Conservation (phyloP, 192 early-diverging fungal genomes). For the Umbelopsis isabellina region DNA sequence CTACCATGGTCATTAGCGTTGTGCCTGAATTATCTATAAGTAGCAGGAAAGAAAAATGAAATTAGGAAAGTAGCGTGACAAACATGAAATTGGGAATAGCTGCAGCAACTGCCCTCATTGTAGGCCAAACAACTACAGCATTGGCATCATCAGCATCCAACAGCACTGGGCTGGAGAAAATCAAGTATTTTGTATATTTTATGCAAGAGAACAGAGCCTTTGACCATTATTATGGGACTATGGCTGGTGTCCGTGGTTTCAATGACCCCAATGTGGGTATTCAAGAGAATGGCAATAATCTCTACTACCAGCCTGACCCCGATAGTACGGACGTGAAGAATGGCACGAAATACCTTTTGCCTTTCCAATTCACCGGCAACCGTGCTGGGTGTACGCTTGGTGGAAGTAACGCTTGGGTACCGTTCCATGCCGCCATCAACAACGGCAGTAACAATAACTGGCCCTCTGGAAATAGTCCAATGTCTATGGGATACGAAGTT, state of each 20-base stretch:
- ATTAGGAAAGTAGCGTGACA: too few relatives aligned
- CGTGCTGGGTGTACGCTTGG: slow-evolving; percentile 31
- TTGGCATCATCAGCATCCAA: not conserved
- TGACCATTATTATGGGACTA: slow-evolving; percentile 32
- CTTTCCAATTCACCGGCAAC: slow-evolving; percentile 27
- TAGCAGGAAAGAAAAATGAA: too few relatives aligned
- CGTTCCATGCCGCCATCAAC: slow-evolving; percentile 24
- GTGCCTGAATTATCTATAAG: too few relatives aligned
- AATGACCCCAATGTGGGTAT: slow-evolving; percentile 32
- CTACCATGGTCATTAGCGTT: too few relatives aligned
- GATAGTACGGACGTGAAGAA: slow-evolving; percentile 16
- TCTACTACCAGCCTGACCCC: slow-evolving; percentile 29
- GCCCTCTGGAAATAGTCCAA: slow-evolving; percentile 26
- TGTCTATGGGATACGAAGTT: slow-evolving; percentile 28
- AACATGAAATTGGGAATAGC: slow-evolving; percentile 8
- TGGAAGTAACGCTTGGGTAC: slow-evolving; percentile 26
- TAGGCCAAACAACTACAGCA: not conserved
- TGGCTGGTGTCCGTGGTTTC: slow-evolving; percentile 29
- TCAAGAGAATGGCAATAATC: slow-evolving; percentile 25
- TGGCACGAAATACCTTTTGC: slow-evolving; percentile 23
- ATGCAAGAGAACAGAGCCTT: slow-evolving; percentile 37
- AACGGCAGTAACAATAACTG: slow-evolving; percentile 26
- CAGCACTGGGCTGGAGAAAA: slow-evolving; percentile 30
- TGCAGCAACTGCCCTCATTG: not conserved
- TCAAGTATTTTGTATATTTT: slow-evolving; percentile 34